Conservation (phyloP, 2,329 filamentous ascomycete genomes). For the Tolypocladium paradoxum region DNA sequence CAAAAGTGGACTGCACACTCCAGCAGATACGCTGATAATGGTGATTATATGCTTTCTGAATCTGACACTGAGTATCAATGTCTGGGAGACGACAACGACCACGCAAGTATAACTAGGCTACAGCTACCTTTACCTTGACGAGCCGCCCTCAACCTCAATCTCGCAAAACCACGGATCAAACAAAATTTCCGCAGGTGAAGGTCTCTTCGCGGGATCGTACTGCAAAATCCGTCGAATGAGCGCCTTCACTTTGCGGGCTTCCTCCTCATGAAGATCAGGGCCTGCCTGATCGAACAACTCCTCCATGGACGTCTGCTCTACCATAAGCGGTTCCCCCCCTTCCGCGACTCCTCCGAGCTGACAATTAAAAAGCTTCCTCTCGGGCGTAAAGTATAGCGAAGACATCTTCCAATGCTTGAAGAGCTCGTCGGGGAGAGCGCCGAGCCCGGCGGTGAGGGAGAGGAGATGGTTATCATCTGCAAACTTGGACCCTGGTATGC, state of each 20-base stretch:
- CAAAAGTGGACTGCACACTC: too few relatives aligned
- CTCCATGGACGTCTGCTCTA: constrained; percentile 14
- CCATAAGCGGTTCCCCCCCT: constrained; percentile 11
- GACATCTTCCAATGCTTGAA: constrained; percentile 13
- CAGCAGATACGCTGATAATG: too few relatives aligned
- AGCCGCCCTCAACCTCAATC: constrained; percentile 14
- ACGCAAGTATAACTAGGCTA: too few relatives aligned
- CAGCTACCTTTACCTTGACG: constrained; percentile 12
- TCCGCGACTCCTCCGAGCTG: constrained; percentile 11
- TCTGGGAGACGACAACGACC: too few relatives aligned
- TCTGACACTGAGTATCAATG: too few relatives aligned
- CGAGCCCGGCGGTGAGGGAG: constrained; percentile 8
- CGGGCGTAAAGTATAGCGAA: constrained; percentile 14
- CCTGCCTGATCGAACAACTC: constrained; percentile 13
- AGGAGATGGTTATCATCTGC: constrained; percentile 14
- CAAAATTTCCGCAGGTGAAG: constrained; percentile 15
- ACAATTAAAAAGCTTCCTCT: constrained; percentile 15
- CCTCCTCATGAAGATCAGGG: constrained; percentile 12
- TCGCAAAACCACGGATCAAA: constrained; percentile 18
- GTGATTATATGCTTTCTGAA: too few relatives aligned
- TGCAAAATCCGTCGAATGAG: constrained; percentile 19
- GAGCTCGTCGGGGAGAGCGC: constrained; percentile 10
- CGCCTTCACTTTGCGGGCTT: constrained; percentile 12
- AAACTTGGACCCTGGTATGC: constrained; percentile 7
- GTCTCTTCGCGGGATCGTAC: constrained; percentile 18